Evolutionary conservation across 768 basidiomycete genomes (phyloP), one percentile per base, ranked within the genome.

Genomic region (Tricholoma furcatifolium): DNA sequence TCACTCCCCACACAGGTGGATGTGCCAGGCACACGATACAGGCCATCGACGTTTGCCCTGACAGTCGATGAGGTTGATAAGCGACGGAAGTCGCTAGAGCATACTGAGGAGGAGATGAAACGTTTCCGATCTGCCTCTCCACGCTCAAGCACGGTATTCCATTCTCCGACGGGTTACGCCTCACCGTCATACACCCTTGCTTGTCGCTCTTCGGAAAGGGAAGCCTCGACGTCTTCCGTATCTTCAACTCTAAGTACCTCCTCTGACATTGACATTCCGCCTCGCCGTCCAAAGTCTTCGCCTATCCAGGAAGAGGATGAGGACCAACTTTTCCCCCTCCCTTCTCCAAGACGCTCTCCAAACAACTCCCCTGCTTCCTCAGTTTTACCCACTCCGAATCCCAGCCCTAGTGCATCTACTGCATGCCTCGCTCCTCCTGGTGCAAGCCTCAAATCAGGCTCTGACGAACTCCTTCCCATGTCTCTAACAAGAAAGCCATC

Each of bases 41-140:
- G 43, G 34, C 35, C 56, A 27, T 53, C 68, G 7, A 59, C 66
- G 1, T 67, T 76, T 30, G 60, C 79, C 1, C 69, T 85, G 17
- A 79, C 66, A 4, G 84, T 87, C 0, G 86, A 88, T 55, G 86
- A 86, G 62, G 76, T 85, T 4, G 85, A 87, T 57, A 81, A 75
- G 59, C 73, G 82, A 20, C 71, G 81, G 11, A 72, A 74, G 47
- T 76, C 76, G 8, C 67, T 66, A n/a, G 79, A 82, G 20, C 50
- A 62, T 39, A 54, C 51, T 6, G 56, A 56, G 27, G 57, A 57
- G 24, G 64, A 64, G 9, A 49, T 57, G 49, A 53, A 30, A 40
- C 51, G 46, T 23, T 43, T 56, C 48, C 54, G 55, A 39, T 53
- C 45, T 39, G 46, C 47, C 39, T 53, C 54, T 24, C 52, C 60